Percentiles rank a stretch among this genome's conserved stretches.
phyloP scores from a whole-genome alignment of 345 rosid species.

The Eucalyptus regnans region DNA sequence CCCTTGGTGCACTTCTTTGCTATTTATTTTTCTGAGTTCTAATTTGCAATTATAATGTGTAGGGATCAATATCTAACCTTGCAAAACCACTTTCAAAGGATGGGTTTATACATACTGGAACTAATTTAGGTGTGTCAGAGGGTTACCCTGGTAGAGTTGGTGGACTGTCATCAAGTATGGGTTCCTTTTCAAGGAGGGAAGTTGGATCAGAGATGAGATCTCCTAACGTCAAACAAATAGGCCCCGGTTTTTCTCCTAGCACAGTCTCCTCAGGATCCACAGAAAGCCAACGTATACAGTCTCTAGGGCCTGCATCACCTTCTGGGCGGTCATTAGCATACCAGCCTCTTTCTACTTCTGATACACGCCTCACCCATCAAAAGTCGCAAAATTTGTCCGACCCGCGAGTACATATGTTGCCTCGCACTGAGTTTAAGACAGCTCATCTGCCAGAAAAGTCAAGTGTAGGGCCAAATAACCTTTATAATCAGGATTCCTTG shows the following conservation, averaged over 20 bases:
- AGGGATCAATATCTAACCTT: constrained; percentile 52
- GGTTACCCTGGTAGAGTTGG: constrained; percentile 27
- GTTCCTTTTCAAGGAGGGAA: constrained; percentile 37
- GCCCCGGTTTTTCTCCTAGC: constrained; percentile 23
- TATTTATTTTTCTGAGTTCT: not conserved
- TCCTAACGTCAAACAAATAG: constrained; percentile 20
- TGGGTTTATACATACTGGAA: constrained; percentile 13
- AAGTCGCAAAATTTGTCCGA: constrained; percentile 1
- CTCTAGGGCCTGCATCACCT: constrained; percentile 23
- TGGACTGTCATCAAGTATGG: constrained; percentile 15
- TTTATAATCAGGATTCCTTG: constrained; percentile 12
- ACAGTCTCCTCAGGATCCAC: constrained; percentile 25
- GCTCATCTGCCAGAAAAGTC: constrained; percentile 33
- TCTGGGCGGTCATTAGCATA: constrained; percentile 33
- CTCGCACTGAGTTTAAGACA: constrained; percentile 38
- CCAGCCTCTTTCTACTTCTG: constrained; percentile 28
- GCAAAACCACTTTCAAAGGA: constrained; percentile 24
- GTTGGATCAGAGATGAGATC: constrained; percentile 23
- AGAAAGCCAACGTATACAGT: constrained; percentile 30
- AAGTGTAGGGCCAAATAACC: constrained; percentile 7
- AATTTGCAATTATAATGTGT: constrained; percentile 4
- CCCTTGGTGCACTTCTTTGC: not conserved
- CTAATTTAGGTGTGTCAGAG: constrained; percentile 26
- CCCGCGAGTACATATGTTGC: constrained; percentile 17
- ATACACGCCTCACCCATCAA: not conserved